phyloP scores from a whole-genome alignment of 495 filamentous ascomycete genomes.

The Tuber umbilicatum region DNA sequence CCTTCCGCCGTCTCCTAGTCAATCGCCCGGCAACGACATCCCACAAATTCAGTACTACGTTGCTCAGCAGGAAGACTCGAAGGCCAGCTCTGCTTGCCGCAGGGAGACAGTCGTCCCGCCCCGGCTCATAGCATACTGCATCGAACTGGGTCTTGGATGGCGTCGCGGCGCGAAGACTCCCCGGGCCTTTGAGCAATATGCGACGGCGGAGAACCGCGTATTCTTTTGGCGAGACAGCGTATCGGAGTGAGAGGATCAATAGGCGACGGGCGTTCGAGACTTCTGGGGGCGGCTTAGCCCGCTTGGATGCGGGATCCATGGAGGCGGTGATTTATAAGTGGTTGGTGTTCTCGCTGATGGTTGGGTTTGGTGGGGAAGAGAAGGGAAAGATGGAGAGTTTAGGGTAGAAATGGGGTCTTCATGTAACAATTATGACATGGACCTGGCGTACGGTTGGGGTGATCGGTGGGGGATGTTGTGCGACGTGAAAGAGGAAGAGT shows the following conservation, averaged over 20 bases:
- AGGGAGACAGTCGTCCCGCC: constrained; percentile 34
- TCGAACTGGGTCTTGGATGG: constrained; percentile 38
- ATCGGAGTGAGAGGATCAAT: constrained; percentile 37
- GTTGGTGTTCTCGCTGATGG: background rate
- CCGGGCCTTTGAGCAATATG: constrained; percentile 31
- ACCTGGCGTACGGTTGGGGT: background rate
- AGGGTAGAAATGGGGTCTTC: background rate
- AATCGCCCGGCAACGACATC: constrained; percentile 18
- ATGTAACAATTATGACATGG: background rate
- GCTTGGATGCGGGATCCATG: background rate
- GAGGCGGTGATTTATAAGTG: background rate
- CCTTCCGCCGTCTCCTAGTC: constrained; percentile 11
- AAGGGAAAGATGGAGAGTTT: background rate
- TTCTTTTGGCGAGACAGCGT: constrained; percentile 37
- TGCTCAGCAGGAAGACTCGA: constrained; percentile 35
- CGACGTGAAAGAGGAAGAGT: background rate
- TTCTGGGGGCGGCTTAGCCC: background rate
- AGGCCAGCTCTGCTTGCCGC: constrained; percentile 39
- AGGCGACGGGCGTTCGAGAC: constrained; percentile 29
- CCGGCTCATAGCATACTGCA: constrained; percentile 21
- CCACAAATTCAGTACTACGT: constrained; percentile 24
- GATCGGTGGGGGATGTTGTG: background rate
- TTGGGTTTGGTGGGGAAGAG: background rate
- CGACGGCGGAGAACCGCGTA: constrained; percentile 32
- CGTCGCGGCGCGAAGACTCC: constrained; percentile 18